A percentile compares a stretch with the other conserved stretches of the same genome.
These are phyloP conservation scores for Strobilomyces echinocephalus DNA, from an alignment of 768 basidiomycete species.

Conservation along the genomic window DNA sequence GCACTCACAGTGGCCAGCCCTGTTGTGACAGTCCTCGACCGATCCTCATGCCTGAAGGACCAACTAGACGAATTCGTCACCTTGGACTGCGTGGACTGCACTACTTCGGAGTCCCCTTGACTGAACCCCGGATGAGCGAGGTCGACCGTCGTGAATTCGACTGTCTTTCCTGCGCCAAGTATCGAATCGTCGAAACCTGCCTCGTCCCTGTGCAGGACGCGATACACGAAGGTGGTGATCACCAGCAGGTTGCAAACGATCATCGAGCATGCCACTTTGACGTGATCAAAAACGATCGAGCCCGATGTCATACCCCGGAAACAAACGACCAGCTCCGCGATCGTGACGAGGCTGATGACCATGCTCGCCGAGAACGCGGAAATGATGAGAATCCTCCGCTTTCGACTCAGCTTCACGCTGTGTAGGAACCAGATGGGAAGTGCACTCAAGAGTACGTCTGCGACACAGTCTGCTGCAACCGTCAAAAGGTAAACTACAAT, in stretches of 20 bases:
- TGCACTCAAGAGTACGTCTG: constrained; percentile 17
- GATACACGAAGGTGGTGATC: constrained; percentile 19
- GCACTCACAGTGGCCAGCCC: not conserved
- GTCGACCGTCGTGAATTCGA: constrained; percentile 15
- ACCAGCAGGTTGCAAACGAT: constrained; percentile 24
- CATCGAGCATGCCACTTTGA: constrained; percentile 17
- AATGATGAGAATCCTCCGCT: constrained; percentile 16
- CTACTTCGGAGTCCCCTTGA: constrained; percentile 2
- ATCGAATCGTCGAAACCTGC: not conserved
- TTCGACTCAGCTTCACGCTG: constrained; percentile 10
- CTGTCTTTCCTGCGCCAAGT: not conserved
- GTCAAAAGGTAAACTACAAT: not conserved
- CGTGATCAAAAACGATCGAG: constrained; percentile 19
- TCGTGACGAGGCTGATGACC: constrained; percentile 18
- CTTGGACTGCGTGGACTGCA: not conserved
- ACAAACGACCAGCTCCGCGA: constrained; percentile 10
- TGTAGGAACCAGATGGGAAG: constrained; percentile 19
- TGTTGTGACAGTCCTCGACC: not conserved
- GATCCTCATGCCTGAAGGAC: constrained; percentile 5
- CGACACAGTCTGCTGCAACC: constrained; percentile 18
- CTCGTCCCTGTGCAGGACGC: constrained; percentile 1
- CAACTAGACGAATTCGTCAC: constrained; percentile 4
- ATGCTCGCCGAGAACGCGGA: constrained; percentile 21
- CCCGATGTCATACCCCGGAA: constrained; percentile 3
- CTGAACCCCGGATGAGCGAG: not conserved